Conservation (phyloP, 2,329 filamentous ascomycete species). For the Claviceps sp. region DNA sequence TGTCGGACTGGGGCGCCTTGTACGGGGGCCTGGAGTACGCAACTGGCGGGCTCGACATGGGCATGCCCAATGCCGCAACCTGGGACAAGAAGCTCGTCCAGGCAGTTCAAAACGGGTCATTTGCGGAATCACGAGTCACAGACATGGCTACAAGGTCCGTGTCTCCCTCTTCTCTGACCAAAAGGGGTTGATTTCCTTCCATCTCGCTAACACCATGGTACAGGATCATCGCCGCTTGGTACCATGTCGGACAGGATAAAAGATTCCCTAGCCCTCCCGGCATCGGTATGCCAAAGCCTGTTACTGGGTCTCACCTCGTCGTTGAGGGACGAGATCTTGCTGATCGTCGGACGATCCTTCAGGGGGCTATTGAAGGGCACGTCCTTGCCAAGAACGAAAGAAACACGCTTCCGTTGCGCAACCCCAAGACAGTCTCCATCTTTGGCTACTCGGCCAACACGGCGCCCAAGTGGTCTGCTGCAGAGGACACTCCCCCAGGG, state of each 20-base stretch:
- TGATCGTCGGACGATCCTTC: slow-evolving; percentile 26
- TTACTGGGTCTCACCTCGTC: slow-evolving; percentile 34
- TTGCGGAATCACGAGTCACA: slow-evolving; percentile 39
- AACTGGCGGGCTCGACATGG: slow-evolving; percentile 56
- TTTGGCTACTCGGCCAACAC: slow-evolving; percentile 45
- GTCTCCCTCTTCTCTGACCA: too few species aligned
- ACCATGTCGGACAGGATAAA: slow-evolving; percentile 37
- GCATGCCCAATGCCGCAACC: slow-evolving; percentile 39
- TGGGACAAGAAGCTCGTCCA: slow-evolving; percentile 41
- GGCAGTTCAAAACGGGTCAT: slow-evolving; percentile 45
- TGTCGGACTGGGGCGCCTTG: slow-evolving; percentile 54
- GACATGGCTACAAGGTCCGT: slow-evolving; percentile 43
- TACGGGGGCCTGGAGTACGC: slow-evolving; percentile 48
- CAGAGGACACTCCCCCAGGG: background rate
- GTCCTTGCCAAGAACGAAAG: slow-evolving; percentile 50
- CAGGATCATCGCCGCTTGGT: slow-evolving; percentile 39
- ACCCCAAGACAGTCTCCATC: slow-evolving; percentile 37
- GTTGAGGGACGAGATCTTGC: slow-evolving; percentile 40
- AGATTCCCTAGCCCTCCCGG: slow-evolving; percentile 32
- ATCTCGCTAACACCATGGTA: background rate
- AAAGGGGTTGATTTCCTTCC: background rate
- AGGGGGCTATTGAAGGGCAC: slow-evolving; percentile 48
- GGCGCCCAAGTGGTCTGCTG: slow-evolving; percentile 12
- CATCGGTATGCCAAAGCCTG: slow-evolving; percentile 34
- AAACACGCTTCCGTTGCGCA: slow-evolving; percentile 37